These are phyloP conservation scores for Scleroderma bovista DNA, from an alignment of 768 basidiomycete species.

Conservation along the genomic window DNA sequence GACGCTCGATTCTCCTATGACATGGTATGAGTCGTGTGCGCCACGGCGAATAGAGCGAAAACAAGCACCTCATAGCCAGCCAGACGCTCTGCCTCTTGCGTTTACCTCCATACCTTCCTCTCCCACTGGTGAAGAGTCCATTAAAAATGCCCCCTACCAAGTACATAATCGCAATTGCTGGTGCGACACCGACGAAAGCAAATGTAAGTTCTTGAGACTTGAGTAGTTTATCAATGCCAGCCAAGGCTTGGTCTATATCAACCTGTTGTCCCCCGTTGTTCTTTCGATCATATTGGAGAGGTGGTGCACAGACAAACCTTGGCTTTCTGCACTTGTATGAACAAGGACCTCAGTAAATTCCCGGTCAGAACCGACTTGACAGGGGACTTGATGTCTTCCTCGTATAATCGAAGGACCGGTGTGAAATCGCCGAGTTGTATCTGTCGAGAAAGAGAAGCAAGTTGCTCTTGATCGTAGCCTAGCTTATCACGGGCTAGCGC, in stretches of 20 bases:
- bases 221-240: slow-evolving; percentile 89
- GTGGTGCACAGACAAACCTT: slow-evolving; percentile 47
- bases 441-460: slow-evolving; percentile 58
- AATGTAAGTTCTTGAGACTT: slow-evolving; percentile 95
- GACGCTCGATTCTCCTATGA: slow-evolving; percentile 59
- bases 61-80: slow-evolving; percentile 60
- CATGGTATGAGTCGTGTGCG: not conserved
- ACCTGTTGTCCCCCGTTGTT: slow-evolving; percentile 43
- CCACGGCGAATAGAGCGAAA: not conserved
- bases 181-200: slow-evolving; percentile 94
- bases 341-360: slow-evolving; percentile 73
- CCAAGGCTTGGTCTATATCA: slow-evolving; percentile 84
- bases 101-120: slow-evolving; percentile 55
- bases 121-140: slow-evolving; percentile 45
- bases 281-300: not conserved
- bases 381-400: slow-evolving; percentile 88
- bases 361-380: slow-evolving; percentile 76
- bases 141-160: slow-evolving; percentile 49
- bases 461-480: slow-evolving; percentile 53
- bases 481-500: slow-evolving; percentile 81
- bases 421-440: slow-evolving; percentile 82
- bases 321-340: slow-evolving; percentile 94
- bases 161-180: slow-evolving; percentile 78
- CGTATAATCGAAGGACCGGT: slow-evolving; percentile 80
- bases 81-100: slow-evolving; percentile 52